Conservation (phyloP, 2,329 filamentous ascomycete genomes). For the Monosporascus sp. region DNA sequence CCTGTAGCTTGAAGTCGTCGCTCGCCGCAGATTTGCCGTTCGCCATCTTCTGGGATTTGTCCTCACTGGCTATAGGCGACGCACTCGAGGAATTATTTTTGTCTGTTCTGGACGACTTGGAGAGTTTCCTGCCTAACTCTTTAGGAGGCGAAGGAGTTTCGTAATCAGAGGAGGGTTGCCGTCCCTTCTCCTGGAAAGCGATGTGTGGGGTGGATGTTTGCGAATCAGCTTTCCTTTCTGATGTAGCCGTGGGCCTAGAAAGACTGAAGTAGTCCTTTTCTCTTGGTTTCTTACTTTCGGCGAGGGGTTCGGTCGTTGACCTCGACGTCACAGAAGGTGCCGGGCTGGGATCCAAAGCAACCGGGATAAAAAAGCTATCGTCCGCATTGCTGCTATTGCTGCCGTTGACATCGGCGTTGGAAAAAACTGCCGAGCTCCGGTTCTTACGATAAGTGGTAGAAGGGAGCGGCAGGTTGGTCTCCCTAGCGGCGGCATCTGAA, state of each 20-base stretch:
- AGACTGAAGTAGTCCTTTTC: constrained; percentile 57
- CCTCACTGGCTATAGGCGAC: constrained; percentile 30
- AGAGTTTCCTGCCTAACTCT: constrained; percentile 42
- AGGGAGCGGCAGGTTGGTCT: constrained; percentile 64
- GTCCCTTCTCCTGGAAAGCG: constrained; percentile 80
- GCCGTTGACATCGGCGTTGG: constrained; percentile 38
- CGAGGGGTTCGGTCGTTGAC: constrained; percentile 43
- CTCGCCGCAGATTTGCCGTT: constrained; percentile 31
- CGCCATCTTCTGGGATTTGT: constrained; percentile 30
- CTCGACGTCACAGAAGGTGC: constrained; percentile 50
- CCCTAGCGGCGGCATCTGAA: constrained; percentile 34
- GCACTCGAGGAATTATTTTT: constrained; percentile 27
- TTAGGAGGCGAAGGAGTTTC: constrained; percentile 47
- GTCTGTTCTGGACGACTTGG: constrained; percentile 36
- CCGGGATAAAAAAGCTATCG: constrained; percentile 71
- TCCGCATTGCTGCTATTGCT: constrained; percentile 30
- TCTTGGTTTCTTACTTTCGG: constrained; percentile 40
- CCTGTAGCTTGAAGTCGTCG: constrained; percentile 73
- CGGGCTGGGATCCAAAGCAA: constrained; percentile 67
- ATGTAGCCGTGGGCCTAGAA: constrained; percentile 32
- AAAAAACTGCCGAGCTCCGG: constrained; percentile 64
- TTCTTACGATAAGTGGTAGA: constrained; percentile 74
- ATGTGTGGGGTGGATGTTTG: constrained; percentile 74
- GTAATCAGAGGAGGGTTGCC: constrained; percentile 57
- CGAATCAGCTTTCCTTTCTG: constrained; percentile 44